A percentile compares a stretch with the other conserved stretches of the same genome.
Conservation (phyloP, 129 eudicot genomes). For the Dittrichia graveolens region DNA sequence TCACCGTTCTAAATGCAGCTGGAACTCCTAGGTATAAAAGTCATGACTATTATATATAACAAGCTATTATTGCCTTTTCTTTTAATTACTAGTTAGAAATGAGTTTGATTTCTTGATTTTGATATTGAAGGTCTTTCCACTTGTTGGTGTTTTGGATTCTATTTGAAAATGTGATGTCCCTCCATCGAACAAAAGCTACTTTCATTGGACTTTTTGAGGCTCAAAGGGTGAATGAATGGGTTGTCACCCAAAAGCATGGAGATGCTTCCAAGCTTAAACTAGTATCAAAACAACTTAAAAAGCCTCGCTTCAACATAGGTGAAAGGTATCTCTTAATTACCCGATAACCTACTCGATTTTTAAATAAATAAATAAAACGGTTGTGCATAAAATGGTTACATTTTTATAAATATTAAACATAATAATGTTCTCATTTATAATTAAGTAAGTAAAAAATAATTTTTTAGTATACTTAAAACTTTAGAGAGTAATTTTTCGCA, state of each 20-base stretch:
- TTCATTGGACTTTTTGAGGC: conserved; percentile 67
- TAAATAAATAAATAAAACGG: too few relatives aligned
- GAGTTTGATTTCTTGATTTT: too few relatives aligned
- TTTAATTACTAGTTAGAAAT: too few relatives aligned
- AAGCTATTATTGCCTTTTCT: too few relatives aligned
- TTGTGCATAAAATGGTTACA: too few relatives aligned
- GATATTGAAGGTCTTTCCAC: conserved; percentile 55
- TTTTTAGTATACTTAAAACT: too few relatives aligned
- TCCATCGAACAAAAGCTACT: conserved; percentile 73
- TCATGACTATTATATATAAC: too few relatives aligned
- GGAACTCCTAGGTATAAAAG: conserved; percentile 28
- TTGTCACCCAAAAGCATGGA: conserved; percentile 74
- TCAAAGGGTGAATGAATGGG: conserved; percentile 68
- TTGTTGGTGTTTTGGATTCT: conserved; percentile 74
- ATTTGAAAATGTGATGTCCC: conserved; percentile 38
- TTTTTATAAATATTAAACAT: too few relatives aligned
- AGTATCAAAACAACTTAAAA: conserved; percentile 35
- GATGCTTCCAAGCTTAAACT: conserved; percentile 48
- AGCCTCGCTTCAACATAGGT: conserved; percentile 46
- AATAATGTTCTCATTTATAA: too few relatives aligned
- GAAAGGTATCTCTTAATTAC: conserved; percentile 43
- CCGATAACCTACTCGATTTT: too few relatives aligned
- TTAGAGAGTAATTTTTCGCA: too few relatives aligned
- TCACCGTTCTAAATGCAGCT: conserved; percentile 32
- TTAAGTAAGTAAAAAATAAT: too few relatives aligned